Percentiles rank a stretch among this genome's conserved stretches.
Conservation (phyloP, 768 basidiomycete species). For the Crucibulum laeve region DNA sequence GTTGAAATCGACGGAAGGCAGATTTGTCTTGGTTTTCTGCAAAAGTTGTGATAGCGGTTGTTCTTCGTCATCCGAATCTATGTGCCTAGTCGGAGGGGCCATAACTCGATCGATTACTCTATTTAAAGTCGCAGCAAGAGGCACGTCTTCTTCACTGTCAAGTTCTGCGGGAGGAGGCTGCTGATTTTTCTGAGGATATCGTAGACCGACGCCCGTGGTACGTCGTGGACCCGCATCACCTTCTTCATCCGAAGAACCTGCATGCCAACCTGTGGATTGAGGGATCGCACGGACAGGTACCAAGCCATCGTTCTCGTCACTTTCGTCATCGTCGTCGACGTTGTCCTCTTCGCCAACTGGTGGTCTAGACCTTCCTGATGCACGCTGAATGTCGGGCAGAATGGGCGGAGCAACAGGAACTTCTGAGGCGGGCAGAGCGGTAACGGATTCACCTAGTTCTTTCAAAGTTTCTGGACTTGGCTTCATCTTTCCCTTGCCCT, state of each 20-base stretch:
- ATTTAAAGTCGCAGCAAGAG: conserved; percentile 61
- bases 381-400: conserved; percentile 39
- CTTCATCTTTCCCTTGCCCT: conserved; percentile 34
- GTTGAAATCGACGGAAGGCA: conserved; percentile 37
- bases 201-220: conserved; percentile 54
- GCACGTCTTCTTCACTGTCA: conserved; percentile 79
- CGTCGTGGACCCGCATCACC: conserved; percentile 46
- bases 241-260: conserved; percentile 66
- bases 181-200: conserved; percentile 34
- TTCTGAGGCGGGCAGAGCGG: conserved; percentile 18
- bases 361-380: conserved; percentile 32
- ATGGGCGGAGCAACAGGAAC: conserved; percentile 36
- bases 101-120: conserved; percentile 45
- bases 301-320: conserved; percentile 41
- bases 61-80: conserved; percentile 71
- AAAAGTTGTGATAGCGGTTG: conserved; percentile 63
- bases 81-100: conserved; percentile 1
- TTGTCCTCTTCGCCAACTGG: conserved; percentile 38
- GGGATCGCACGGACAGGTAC: conserved; percentile 10
- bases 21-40: conserved; percentile 33
- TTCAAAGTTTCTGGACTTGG: conserved; percentile 9
- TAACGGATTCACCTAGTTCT: conserved; percentile 8
- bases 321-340: conserved; percentile 45
- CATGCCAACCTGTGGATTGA: conserved; percentile 32
- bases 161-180: conserved; percentile 26